These are phyloP conservation scores for Drechslera avenae DNA, from an alignment of 2,329 filamentous ascomycete genomes.

Conservation along the genomic window DNA sequence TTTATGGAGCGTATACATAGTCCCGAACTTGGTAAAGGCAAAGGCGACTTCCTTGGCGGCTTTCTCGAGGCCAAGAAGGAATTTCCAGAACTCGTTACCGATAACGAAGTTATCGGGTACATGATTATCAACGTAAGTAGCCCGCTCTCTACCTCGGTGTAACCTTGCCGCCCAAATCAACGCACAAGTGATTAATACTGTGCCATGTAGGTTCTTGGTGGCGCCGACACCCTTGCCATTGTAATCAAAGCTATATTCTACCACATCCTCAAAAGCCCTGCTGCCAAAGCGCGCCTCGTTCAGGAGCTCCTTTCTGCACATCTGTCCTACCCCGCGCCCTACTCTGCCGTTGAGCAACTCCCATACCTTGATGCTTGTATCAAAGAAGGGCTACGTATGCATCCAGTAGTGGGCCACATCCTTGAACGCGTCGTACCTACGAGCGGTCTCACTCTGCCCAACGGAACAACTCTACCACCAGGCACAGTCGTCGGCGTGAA, in stretches of 20 bases:
- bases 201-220: conserved; percentile 32
- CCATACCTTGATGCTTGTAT: conserved; percentile 55
- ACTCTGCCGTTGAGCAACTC: conserved; percentile 32
- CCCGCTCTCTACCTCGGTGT: neutral
- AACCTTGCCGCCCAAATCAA: neutral
- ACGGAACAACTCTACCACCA: conserved; percentile 32
- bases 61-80: conserved; percentile 28
- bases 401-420: conserved; percentile 45
- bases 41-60: conserved; percentile 30
- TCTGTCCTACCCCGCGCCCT: conserved; percentile 26
- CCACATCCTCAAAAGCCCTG: conserved; percentile 30
- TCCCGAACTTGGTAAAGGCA: conserved; percentile 19
- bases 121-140: conserved; percentile 39
- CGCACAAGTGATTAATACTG: neutral
- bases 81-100: conserved; percentile 27
- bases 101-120: conserved; percentile 40
- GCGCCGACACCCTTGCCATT: conserved; percentile 38
- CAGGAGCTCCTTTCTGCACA: conserved; percentile 29
- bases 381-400: conserved; percentile 54
- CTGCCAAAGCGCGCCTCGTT: conserved; percentile 25
- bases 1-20: conserved; percentile 30
- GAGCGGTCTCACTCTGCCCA: conserved; percentile 20
- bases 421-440: conserved; percentile 41
- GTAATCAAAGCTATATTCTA: conserved; percentile 35
- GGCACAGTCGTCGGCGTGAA: conserved; percentile 44